Evolutionary conservation across 1,139 yeast genomes (phyloP).

Genomic region (Suhomyces yuchorum): DNA sequence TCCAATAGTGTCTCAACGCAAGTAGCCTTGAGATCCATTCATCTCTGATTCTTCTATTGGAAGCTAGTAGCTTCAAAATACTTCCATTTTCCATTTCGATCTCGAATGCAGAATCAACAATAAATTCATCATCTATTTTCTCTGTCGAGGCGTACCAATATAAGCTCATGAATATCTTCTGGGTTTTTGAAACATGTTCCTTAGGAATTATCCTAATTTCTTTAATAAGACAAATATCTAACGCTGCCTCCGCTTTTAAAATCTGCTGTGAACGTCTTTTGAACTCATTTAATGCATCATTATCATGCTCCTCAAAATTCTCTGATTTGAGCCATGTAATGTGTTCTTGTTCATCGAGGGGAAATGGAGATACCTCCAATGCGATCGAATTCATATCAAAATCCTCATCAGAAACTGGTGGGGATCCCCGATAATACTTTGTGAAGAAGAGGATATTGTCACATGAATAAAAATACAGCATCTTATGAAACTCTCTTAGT

Average conservation of each 20-base stretch:
- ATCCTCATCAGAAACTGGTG: conserved; percentile 52
- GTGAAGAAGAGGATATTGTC: conserved; percentile 64
- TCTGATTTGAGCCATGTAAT: conserved; percentile 59
- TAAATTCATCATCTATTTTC: conserved; percentile 30
- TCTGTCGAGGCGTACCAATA: conserved; percentile 45
- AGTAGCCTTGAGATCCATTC: conserved; percentile 64
- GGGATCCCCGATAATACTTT: conserved; percentile 56
- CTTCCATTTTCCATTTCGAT: conserved; percentile 52
- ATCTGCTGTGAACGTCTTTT: conserved; percentile 62
- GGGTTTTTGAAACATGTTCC: conserved; percentile 30
- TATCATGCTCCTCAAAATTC: conserved; percentile 54
- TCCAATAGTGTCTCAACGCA: conserved; percentile 62
- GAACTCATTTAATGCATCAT: conserved; percentile 59
- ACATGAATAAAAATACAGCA: conserved; percentile 64
- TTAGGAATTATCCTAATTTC: conserved; percentile 34
- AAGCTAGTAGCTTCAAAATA: conserved; percentile 58
- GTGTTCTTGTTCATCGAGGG: conserved; percentile 47
- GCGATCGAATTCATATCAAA: conserved; percentile 24
- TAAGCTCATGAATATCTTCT: conserved; percentile 40
- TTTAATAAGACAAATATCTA: conserved; percentile 59
- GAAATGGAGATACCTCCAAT: conserved; percentile 55
- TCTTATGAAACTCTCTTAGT: conserved; percentile 51
- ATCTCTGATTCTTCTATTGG: conserved; percentile 49
- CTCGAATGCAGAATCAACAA: conserved; percentile 53
- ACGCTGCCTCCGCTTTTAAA: conserved; percentile 57